Evolutionary conservation across 2,329 filamentous ascomycete species (phyloP).

Genomic region (Phoma sp.): DNA sequence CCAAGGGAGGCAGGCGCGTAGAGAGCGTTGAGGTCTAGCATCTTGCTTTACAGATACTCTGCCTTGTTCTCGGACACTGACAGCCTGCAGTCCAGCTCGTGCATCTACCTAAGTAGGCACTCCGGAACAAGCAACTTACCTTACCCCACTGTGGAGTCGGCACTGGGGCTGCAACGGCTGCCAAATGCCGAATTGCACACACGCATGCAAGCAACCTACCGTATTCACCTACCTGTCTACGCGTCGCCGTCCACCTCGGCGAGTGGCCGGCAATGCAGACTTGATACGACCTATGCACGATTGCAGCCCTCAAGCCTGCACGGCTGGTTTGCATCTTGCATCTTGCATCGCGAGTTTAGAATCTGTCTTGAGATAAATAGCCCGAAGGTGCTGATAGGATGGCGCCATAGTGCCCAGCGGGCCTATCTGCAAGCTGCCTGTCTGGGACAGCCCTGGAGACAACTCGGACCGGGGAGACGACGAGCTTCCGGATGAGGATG

Average conservation of each 20-base stretch:
- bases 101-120: neutral
- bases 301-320: neutral
- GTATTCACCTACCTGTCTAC: too few relatives aligned
- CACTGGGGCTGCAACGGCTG: neutral
- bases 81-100: too few relatives aligned
- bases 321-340: neutral
- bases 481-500: conserved; percentile 2
- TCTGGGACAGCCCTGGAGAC: neutral
- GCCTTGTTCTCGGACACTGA: too few relatives aligned
- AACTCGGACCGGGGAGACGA: conserved; percentile 4
- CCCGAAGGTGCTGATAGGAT: conserved; percentile 13
- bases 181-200: conserved; percentile 5
- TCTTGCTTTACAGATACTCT: too few relatives aligned
- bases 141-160: conserved; percentile 5
- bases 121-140: neutral
- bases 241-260: neutral
- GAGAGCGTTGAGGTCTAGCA: too few relatives aligned
- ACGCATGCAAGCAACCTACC: neutral
- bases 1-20: too few relatives aligned
- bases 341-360: conserved; percentile 1
- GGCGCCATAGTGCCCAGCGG: conserved; percentile 7
- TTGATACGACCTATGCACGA: neutral
- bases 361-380: neutral
- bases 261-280: neutral
- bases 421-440: conserved; percentile 8